phyloP scores from a whole-genome alignment of 2,329 filamentous ascomycete genomes.

The Stromatinia cepivora region DNA sequence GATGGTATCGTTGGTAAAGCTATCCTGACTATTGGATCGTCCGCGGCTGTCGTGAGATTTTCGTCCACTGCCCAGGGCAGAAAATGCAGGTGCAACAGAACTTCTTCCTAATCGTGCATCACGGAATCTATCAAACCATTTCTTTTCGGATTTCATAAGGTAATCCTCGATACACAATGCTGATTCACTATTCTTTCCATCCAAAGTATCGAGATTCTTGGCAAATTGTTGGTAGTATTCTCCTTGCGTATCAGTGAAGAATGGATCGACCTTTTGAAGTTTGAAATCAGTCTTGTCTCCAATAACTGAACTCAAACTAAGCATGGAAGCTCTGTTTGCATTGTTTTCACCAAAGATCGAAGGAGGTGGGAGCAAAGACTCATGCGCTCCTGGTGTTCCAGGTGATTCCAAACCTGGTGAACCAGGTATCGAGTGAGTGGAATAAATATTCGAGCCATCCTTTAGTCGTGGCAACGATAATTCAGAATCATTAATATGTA shows the following conservation, averaged over 20 bases:
- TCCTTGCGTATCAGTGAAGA: slow-evolving; percentile 65
- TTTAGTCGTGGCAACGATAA: slow-evolving; percentile 19
- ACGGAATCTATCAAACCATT: slow-evolving; percentile 62
- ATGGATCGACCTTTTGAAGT: slow-evolving; percentile 65
- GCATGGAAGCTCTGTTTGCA: slow-evolving; percentile 42
- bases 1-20: slow-evolving; percentile 18
- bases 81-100: slow-evolving; percentile 3
- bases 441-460: slow-evolving; percentile 17
- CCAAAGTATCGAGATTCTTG: slow-evolving; percentile 54
- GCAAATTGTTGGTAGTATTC: slow-evolving; percentile 61
- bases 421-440: slow-evolving; percentile 16
- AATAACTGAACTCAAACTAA: slow-evolving; percentile 52
- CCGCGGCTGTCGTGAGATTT: slow-evolving; percentile 44
- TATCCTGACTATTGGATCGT: slow-evolving; percentile 16
- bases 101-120: slow-evolving; percentile 17
- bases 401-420: slow-evolving; percentile 22
- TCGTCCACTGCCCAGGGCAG: slow-evolving; percentile 39
- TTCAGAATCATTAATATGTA: slow-evolving; percentile 23
- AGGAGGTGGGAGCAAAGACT: slow-evolving; percentile 25
- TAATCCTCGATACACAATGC: slow-evolving; percentile 65
- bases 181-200: slow-evolving; percentile 56
- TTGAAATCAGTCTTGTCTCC: slow-evolving; percentile 62
- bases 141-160: slow-evolving; percentile 64
- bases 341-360: slow-evolving; percentile 17
- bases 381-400: slow-evolving; percentile 18